Conservation (phyloP, 2,329 filamentous ascomycete species). For the Colletotrichum spaethianum region DNA sequence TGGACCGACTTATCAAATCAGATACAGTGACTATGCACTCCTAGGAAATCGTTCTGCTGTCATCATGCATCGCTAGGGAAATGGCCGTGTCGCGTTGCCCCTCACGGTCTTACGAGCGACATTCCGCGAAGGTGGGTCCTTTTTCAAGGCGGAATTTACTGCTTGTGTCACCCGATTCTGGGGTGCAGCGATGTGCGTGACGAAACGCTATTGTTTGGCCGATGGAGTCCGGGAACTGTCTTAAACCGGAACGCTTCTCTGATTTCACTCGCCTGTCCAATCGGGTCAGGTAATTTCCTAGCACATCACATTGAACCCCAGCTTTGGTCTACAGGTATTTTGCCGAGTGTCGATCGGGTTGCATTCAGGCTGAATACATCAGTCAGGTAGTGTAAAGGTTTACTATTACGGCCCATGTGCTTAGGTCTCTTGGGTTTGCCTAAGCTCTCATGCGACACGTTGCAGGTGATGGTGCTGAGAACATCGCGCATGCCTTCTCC, state of each 20-base stretch:
- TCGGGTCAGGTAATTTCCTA: background rate
- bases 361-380: conserved; percentile 23
- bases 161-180: conserved; percentile 7
- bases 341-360: conserved; percentile 6
- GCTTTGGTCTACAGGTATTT: background rate
- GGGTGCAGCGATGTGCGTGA: conserved; percentile 26
- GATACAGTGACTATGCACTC: background rate
- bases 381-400: background rate
- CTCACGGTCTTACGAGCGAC: conserved; percentile 22
- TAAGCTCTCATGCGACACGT: background rate
- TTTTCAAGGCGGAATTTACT: background rate
- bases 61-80: conserved; percentile 3
- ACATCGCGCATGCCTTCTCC: background rate
- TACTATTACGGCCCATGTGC: background rate
- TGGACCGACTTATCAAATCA: background rate
- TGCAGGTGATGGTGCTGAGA: background rate
- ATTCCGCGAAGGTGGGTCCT: conserved; percentile 30
- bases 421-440: background rate
- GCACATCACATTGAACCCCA: background rate
- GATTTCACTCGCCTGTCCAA: background rate
- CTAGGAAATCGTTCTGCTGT: background rate
- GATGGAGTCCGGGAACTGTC: background rate
- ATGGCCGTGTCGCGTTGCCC: background rate
- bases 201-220: background rate
- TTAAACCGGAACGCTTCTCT: background rate